A percentile compares a stretch with the other conserved stretches of the same genome.
These are phyloP conservation scores for Penicillium samsonianum DNA, from an alignment of 495 filamentous ascomycete genomes.

Conservation along the genomic window DNA sequence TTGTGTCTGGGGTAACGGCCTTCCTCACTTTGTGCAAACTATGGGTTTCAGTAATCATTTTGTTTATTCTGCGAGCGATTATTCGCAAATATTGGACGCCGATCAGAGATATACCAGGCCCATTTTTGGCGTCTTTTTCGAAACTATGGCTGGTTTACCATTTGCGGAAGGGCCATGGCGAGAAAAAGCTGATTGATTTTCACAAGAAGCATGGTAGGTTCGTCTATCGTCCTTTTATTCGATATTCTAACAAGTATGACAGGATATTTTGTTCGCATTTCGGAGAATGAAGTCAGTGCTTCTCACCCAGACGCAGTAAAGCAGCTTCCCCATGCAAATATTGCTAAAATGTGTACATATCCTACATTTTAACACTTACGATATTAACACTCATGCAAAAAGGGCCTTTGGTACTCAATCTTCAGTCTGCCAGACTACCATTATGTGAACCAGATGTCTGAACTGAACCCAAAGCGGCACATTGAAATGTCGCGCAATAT, in stretches of 20 bases:
- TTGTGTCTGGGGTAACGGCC: neutral
- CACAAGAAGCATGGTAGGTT: conserved; percentile 45
- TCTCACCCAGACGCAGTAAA: conserved; percentile 47
- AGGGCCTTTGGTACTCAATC: conserved; percentile 36
- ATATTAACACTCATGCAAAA: neutral
- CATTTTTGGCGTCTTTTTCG: conserved; percentile 43
- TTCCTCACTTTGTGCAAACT: neutral
- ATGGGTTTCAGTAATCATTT: neutral
- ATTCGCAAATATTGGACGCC: neutral
- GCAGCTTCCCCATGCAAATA: conserved; percentile 30
- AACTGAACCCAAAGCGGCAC: conserved; percentile 37
- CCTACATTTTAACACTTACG: no score
- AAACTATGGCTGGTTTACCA: conserved; percentile 42
- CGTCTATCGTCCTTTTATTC: neutral
- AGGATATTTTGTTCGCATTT: conserved; percentile 51
- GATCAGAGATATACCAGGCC: conserved; percentile 39
- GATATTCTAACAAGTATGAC: neutral
- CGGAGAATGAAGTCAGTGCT: conserved; percentile 50
- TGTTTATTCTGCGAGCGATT: neutral
- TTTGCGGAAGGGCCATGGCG: conserved; percentile 41
- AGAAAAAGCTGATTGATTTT: conserved; percentile 35
- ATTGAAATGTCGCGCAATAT: conserved; percentile 37
- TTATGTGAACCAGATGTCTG: conserved; percentile 48
- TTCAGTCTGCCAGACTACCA: conserved; percentile 42
- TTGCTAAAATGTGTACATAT: conserved; percentile 37